These are phyloP conservation scores for Stereocaulon alpinum DNA, from an alignment of 495 filamentous ascomycete genomes.

Conservation along the genomic window DNA sequence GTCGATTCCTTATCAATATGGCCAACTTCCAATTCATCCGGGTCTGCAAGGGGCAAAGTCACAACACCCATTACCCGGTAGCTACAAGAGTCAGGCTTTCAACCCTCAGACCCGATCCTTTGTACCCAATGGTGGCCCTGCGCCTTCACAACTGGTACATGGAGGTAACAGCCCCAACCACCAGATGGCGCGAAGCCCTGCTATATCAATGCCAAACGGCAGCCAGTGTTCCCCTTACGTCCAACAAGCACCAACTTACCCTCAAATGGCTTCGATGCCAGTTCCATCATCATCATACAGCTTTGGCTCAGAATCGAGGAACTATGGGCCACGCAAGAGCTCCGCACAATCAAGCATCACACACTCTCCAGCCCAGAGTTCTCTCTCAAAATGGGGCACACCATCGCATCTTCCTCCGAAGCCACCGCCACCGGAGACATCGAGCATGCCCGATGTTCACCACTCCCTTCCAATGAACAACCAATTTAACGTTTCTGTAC, in stretches of 20 bases:
- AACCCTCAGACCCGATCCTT: conserved; percentile 90
- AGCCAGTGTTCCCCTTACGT: conserved; percentile 30
- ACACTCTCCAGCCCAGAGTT: conserved; percentile 16
- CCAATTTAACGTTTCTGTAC: conserved; percentile 16
- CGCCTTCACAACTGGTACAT: conserved; percentile 13
- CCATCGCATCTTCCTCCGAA: conserved; percentile 45
- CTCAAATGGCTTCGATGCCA: conserved; percentile 6
- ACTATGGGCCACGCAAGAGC: conserved; percentile 22
- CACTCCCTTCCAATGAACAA: conserved; percentile 23
- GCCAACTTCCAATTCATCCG: conserved; percentile 63
- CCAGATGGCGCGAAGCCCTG: conserved; percentile 21
- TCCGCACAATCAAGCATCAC: conserved; percentile 12
- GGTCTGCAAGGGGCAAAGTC: conserved; percentile 53
- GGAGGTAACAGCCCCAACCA: conserved; percentile 27
- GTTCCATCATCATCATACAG: conserved; percentile 1
- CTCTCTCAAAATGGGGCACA: conserved; percentile 42
- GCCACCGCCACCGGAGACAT: conserved; percentile 43
- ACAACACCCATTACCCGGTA: conserved; percentile 66
- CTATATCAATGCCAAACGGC: conserved; percentile 29
- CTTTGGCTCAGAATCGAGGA: conserved; percentile 10
- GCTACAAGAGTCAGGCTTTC: conserved; percentile 73
- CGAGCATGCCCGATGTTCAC: conserved; percentile 21
- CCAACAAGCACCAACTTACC: conserved; percentile 31
- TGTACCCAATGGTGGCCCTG: conserved; percentile 41
- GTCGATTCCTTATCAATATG: conserved; percentile 55